phyloP scores from a whole-genome alignment of 2,329 filamentous ascomycete species.

The Paracoccidioides lutzii region DNA sequence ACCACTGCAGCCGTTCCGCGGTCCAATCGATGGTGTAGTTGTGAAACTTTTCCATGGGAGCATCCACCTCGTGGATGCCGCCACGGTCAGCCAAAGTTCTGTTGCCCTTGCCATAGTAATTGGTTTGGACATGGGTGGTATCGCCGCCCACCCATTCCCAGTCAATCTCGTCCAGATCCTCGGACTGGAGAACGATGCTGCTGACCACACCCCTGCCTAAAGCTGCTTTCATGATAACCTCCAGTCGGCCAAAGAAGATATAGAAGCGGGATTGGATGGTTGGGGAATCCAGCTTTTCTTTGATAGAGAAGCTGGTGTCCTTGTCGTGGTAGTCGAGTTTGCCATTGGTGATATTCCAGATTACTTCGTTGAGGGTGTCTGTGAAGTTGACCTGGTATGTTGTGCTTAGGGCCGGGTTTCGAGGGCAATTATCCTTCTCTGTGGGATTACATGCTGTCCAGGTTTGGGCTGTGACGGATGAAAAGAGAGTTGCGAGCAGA shows the following conservation, averaged over 20 bases:
- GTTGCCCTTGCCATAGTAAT: constrained; percentile 93
- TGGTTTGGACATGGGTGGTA: constrained; percentile 50
- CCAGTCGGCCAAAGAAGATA: constrained; percentile 93
- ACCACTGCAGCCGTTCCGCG: constrained; percentile 49
- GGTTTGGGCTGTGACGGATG: constrained; percentile 51
- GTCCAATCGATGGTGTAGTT: constrained; percentile 53
- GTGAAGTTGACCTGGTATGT: constrained; percentile 27
- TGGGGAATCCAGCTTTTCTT: constrained; percentile 65
- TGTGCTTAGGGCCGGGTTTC: constrained; percentile 54
- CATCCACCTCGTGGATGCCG: constrained; percentile 54
- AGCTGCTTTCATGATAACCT: constrained; percentile 72
- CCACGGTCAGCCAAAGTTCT: constrained; percentile 78
- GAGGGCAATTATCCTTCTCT: constrained; percentile 56
- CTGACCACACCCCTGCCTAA: constrained; percentile 85
- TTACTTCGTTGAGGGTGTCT: constrained; percentile 47
- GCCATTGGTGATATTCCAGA: constrained; percentile 57
- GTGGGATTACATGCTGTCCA: constrained; percentile 66
- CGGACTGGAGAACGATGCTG: constrained; percentile 82
- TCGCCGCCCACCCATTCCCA: constrained; percentile 43
- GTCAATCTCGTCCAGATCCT: constrained; percentile 89
- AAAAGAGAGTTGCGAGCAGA: constrained; percentile 19
- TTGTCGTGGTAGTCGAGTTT: constrained; percentile 53
- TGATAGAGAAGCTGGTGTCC: constrained; percentile 71
- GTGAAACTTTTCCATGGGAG: constrained; percentile 40
- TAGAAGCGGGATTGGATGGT: constrained; percentile 83